phyloP scores from a whole-genome alignment of 169 alveolate genomes.

The Plasmodium fragile region DNA sequence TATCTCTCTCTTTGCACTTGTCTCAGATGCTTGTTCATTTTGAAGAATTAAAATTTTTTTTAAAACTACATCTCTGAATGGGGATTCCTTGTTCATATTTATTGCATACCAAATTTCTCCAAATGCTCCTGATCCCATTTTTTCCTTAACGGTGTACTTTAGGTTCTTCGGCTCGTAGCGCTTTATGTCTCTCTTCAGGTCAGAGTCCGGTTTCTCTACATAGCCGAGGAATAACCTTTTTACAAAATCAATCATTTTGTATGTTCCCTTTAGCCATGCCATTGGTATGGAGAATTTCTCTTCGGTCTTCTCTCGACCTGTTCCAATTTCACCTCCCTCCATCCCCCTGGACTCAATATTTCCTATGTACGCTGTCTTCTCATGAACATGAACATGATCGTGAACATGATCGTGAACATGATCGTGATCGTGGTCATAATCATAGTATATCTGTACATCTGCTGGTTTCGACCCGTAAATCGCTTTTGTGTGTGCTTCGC shows the following conservation, averaged over 20 bases:
- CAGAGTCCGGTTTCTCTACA: neutral
- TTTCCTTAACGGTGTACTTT: slow-evolving; percentile 40
- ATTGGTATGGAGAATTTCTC: neutral
- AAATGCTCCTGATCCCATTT: slow-evolving; percentile 41
- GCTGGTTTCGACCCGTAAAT: neutral
- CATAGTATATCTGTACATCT: slow-evolving; percentile 36
- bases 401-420: too few relatives aligned
- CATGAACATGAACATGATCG: slow-evolving; percentile 21
- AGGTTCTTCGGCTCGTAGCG: slow-evolving; percentile 21
- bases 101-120: slow-evolving; percentile 76
- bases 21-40: slow-evolving; percentile 41
- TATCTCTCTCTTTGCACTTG: slow-evolving; percentile 67
- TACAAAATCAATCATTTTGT: slow-evolving; percentile 53
- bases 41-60: slow-evolving; percentile 37
- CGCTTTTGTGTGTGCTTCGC: neutral
- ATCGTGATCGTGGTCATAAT: slow-evolving; percentile 40
- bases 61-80: slow-evolving; percentile 42
- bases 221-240: slow-evolving; percentile 18
- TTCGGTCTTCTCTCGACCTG: neutral
- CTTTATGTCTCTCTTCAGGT: neutral
- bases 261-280: neutral
- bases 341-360: neutral
- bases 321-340: neutral
- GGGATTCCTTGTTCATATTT: slow-evolving; percentile 9
- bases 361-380: neutral